phyloP scores from a whole-genome alignment of 495 filamentous ascomycete species.

The Alectoria sarmentosa region DNA sequence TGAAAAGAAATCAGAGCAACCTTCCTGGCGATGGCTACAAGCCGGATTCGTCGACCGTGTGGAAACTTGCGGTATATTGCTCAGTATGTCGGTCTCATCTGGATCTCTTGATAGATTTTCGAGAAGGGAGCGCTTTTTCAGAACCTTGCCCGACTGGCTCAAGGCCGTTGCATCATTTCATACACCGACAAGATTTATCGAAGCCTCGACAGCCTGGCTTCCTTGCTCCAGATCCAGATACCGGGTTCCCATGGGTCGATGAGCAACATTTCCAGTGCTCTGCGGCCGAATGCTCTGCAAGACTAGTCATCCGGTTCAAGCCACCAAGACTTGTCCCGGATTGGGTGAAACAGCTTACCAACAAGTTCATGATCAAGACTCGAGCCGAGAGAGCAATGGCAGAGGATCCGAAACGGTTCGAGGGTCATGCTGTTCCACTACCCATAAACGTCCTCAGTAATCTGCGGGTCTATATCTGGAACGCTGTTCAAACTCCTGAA shows the following conservation, averaged over 20 bases:
- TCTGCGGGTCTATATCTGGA: slow-evolving; percentile 54
- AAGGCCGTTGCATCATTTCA: slow-evolving; percentile 42
- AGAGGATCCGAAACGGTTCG: slow-evolving; percentile 52
- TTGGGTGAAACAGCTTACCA: slow-evolving; percentile 48
- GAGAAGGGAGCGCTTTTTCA: background rate
- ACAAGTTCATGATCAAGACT: slow-evolving; percentile 45
- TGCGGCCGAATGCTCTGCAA: slow-evolving; percentile 44
- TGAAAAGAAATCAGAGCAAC: slow-evolving; percentile 46
- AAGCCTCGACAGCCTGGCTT: slow-evolving; percentile 5
- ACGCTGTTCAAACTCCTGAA: slow-evolving; percentile 45
- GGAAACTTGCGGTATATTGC: slow-evolving; percentile 50
- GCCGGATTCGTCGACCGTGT: slow-evolving; percentile 34
- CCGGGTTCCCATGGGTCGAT: slow-evolving; percentile 21
- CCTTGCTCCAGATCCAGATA: slow-evolving; percentile 1
- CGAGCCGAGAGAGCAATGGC: slow-evolving; percentile 47
- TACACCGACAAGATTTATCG: slow-evolving; percentile 33
- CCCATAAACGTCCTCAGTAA: slow-evolving; percentile 47
- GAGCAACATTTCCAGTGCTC: slow-evolving; percentile 55
- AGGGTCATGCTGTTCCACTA: slow-evolving; percentile 42
- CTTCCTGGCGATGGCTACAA: slow-evolving; percentile 35
- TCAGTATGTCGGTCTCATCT: slow-evolving; percentile 50
- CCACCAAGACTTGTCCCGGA: slow-evolving; percentile 45
- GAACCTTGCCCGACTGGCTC: slow-evolving; percentile 24
- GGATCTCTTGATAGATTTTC: slow-evolving; percentile 42
- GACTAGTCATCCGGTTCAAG: slow-evolving; percentile 47